Base-by-base conservation (phyloP, 2,329 filamentous ascomycete species). In the Rhytidhysteron rufulum region DNA sequence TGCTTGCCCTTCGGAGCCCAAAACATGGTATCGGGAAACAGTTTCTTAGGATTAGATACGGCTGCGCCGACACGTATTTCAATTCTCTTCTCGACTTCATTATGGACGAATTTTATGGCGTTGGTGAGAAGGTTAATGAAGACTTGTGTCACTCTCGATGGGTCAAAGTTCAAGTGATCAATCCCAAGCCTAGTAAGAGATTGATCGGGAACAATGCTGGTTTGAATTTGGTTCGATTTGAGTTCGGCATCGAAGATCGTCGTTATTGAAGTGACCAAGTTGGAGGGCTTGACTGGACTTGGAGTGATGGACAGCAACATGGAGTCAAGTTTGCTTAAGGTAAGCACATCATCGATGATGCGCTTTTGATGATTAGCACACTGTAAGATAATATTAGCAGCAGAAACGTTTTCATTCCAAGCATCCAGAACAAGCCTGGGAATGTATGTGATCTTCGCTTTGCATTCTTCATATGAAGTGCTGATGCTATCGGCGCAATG, bases 321-420 rank as follows among this genome's bases (percentile, higher is more conserved):
- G 0, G 68, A 69, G 33, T 72, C 69, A 13, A 73, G 61, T 39
- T 72, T 72, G 29, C 64, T 68, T 17, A 72, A 48, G 0, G 69
- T 71, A 2, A 73, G 54, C 4, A 73, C 60, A 42, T 74, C 71
- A 44, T 73, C 70, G 8, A 73, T 69, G 27, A 74, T 73, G 17
- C 68, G 56, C 44, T 71, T 72, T 41, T 72, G 69, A 41, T 74
- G 71, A 19, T 68, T 62, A 5, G 67, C 67, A 45, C 71, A 74
- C 27, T 68, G 59, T 25, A 69, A 60, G 41, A 74, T 71, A 22
- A 67, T 70, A 30, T 69, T 61, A 5, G 63, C 65, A 15, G 63
- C 58, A 15, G 62, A 54, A 8, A 58, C 42, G 31, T 60, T 62
- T 22, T 58, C 58, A 11, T 57, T 50, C 6, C 65, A 34, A 5